Percentiles rank a stretch among this genome's conserved stretches.
These are phyloP conservation scores for Closterium sp. DNA, from an alignment of 139 green algal genomes.

Conservation along the genomic window DNA sequence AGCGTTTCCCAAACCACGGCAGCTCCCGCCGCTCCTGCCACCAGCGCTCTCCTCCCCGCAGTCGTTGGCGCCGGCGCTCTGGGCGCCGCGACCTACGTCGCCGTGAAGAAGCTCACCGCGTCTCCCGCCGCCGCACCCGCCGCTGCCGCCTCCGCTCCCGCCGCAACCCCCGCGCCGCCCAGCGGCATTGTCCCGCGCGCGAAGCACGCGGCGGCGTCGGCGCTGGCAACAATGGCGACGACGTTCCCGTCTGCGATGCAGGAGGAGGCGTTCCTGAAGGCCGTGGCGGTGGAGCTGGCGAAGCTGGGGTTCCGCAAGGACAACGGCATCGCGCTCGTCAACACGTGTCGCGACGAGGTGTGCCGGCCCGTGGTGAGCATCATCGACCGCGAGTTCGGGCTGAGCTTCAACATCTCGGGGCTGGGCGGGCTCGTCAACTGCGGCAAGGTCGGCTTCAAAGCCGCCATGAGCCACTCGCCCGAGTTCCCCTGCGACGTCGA, in stretches of 20 bases:
- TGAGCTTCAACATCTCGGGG: conserved; percentile 29
- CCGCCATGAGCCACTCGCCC: background rate
- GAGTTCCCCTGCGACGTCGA: conserved; percentile 13
- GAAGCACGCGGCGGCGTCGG: background rate
- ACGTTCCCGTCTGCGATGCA: background rate
- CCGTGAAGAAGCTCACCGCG: background rate
- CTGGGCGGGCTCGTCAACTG: conserved; percentile 19
- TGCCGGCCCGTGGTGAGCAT: conserved; percentile 20
- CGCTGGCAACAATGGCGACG: background rate
- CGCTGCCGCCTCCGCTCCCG: too few species aligned
- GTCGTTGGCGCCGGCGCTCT: background rate
- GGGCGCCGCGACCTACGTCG: background rate
- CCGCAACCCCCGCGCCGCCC: too few species aligned
- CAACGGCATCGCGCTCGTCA: conserved; percentile 12
- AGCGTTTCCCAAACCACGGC: background rate
- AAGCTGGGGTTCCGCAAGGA: conserved; percentile 9
- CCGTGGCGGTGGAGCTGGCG: background rate
- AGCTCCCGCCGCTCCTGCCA: background rate
- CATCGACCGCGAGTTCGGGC: conserved; percentile 18
- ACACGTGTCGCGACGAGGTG: conserved; percentile 71
- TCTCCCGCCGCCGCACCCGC: background rate
- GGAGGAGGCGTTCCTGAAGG: conserved; percentile 2
- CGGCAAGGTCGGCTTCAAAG: background rate
- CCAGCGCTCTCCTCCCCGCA: background rate
- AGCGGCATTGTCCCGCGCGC: background rate